Evolutionary conservation across 257 asterid species (phyloP).

Genomic region (Penstemon newberryi): DNA sequence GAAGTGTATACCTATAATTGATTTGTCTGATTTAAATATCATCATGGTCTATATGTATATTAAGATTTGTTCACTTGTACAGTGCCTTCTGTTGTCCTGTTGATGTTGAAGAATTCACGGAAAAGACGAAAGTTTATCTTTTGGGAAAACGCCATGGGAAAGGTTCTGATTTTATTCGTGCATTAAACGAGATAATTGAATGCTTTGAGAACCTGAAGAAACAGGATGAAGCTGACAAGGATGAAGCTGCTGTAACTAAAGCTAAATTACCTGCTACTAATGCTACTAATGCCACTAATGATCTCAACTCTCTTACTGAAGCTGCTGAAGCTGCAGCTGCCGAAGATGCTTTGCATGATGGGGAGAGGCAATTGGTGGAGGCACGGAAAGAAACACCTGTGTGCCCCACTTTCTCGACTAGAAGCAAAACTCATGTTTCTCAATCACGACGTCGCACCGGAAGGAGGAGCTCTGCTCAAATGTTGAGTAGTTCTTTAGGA

Average conservation of each 20-base stretch:
- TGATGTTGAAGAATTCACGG: conserved; percentile 90
- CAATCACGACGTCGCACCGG: conserved; percentile 40
- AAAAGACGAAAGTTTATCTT: conserved; percentile 76
- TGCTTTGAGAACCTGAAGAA: conserved; percentile 71
- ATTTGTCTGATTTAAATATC: too few species aligned
- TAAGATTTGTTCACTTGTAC: conserved; percentile 32
- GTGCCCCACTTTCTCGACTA: conserved; percentile 42
- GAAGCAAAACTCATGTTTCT: conserved; percentile 48
- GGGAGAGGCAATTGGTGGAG: conserved; percentile 41
- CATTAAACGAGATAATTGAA: conserved; percentile 70
- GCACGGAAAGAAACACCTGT: conserved; percentile 34
- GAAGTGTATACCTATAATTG: too few species aligned
- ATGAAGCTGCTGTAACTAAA: conserved; percentile 39
- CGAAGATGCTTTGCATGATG: conserved; percentile 47
- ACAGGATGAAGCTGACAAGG: conserved; percentile 48
- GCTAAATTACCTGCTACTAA: conserved; percentile 39
- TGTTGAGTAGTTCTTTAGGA: conserved; percentile 62
- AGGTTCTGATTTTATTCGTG: conserved; percentile 86
- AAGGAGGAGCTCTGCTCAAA: conserved; percentile 51
- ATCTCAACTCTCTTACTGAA: conserved; percentile 53
- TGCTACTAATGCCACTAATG: conserved; percentile 42
- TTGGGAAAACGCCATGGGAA: conserved; percentile 83
- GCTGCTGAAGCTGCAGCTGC: conserved; percentile 58
- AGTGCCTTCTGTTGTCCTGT: conserved; percentile 94
- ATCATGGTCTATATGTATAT: conserved; percentile 4